Conservation (phyloP, 345 rosid genomes). For the Linum trigynum region DNA sequence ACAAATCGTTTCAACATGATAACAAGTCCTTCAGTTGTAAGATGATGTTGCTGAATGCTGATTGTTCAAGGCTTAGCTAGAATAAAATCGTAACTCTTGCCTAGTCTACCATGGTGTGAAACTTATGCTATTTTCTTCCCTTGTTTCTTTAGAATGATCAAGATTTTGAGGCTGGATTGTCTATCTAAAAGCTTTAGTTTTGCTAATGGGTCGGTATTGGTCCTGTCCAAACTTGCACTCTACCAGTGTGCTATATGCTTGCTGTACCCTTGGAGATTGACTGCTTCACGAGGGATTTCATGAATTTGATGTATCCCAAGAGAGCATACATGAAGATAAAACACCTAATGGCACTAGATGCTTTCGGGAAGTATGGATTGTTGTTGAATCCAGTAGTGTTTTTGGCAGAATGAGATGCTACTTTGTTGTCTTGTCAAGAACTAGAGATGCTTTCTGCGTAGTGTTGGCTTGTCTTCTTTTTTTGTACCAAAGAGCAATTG, state of each 20-base stretch:
- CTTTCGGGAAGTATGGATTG: too few species aligned
- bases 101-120: neutral
- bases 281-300: neutral
- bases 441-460: too few species aligned
- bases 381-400: too few species aligned
- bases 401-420: too few species aligned
- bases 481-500: too few species aligned
- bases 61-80: neutral
- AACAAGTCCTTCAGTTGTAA: neutral
- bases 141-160: neutral
- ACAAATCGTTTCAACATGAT: neutral
- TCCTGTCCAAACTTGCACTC: conserved; percentile 3
- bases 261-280: neutral
- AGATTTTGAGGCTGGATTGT: neutral
- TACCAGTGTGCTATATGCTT: neutral
- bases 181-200: too few species aligned
- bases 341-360: too few species aligned
- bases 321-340: neutral
- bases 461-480: too few species aligned
- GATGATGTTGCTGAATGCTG: neutral
- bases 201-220: too few species aligned
- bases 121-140: neutral
- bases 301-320: neutral
- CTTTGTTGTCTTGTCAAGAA: too few species aligned
- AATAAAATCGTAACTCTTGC: too few species aligned